Base-by-base conservation (phyloP, 106 monocot genomes). In the Allium fistulosum region DNA sequence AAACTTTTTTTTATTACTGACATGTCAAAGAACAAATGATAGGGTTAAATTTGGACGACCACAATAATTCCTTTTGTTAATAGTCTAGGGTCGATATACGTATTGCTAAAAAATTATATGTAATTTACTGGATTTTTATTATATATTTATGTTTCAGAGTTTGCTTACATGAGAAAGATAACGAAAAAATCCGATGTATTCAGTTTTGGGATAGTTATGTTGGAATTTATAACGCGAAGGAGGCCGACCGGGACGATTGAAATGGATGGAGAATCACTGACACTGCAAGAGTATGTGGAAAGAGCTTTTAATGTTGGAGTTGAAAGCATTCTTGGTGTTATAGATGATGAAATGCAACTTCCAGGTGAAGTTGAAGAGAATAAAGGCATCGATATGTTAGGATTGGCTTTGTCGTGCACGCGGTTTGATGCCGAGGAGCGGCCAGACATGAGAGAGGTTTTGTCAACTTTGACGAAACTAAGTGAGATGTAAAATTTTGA, bases 141-240 rank as follows among this genome's bases (percentile, higher is more conserved):
- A 1, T 37, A 37, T 37, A 4, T 37, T 37, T 1, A 17, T 59
- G 59, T 22, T 59, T 37, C 22, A 90, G 94, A 94, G 57, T 80
- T 90, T 58, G 94, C 94, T 1, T 94, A 94, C 70, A 90, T 90
- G 94, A 79, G 80, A 79, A 84, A 58, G 56, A 79, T 83, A 62
- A 88, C 87, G 4, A 83, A 87, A 17, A 91, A 94, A 66, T 87
- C 75, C 27, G 94, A 94, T 70, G 85, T 94, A 15, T 94, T 88
- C 63, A 88, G 94, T 71, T 94, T 94, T 37, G 94, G 94, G 12
- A 50, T 94, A 17, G 65, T 94, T 3, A 74, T 85, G 68, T 81
- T 94, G 79, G 91, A 94, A 75, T 65, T 94, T 18, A 74, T 94
- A 69, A 94, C 90, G n/a, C 73, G 62, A 75, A 85, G 63, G 58